These are phyloP conservation scores for Pseudozyma sp. DNA, from an alignment of 1,284 basidiomycete species.

Conservation along the genomic window DNA sequence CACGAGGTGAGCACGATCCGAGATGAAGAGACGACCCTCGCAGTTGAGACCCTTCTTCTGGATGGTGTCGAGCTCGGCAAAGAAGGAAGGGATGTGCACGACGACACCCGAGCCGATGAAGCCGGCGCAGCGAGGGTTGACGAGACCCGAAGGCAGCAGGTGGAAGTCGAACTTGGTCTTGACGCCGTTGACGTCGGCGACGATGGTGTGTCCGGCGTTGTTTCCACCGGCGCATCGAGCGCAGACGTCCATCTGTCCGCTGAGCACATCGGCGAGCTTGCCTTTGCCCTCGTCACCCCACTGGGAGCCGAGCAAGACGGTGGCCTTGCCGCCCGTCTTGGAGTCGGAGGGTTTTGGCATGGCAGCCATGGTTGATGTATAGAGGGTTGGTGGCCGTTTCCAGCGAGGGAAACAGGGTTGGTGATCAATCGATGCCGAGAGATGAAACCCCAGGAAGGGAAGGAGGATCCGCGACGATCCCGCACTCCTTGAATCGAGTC, in stretches of 20 bases:
- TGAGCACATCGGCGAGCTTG: slow-evolving; percentile 67
- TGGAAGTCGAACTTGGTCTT: slow-evolving; percentile 94
- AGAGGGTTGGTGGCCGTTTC: slow-evolving; percentile 16
- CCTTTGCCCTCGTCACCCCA: slow-evolving; percentile 69
- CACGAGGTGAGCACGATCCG: slow-evolving; percentile 94
- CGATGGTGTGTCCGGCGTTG: slow-evolving; percentile 98
- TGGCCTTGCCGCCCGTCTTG: slow-evolving; percentile 61
- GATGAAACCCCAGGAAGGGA: slow-evolving; percentile 42
- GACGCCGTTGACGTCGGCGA: slow-evolving; percentile 80
- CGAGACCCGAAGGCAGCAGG: slow-evolving; percentile 89
- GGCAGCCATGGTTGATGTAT: slow-evolving; percentile 52
- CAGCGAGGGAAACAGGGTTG: slow-evolving; percentile 39
- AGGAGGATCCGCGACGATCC: slow-evolving; percentile 15
- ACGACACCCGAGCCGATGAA: slow-evolving; percentile 95
- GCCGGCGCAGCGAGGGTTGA: slow-evolving; percentile 87
- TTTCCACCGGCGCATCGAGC: slow-evolving; percentile 97
- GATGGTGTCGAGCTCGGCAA: slow-evolving; percentile 88
- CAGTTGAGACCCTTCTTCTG: slow-evolving; percentile 84
- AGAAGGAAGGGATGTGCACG: slow-evolving; percentile 94
- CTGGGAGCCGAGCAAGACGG: slow-evolving; percentile 66
- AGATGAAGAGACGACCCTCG: slow-evolving; percentile 86
- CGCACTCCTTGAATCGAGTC: slow-evolving; percentile 5
- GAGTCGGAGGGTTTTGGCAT: slow-evolving; percentile 65
- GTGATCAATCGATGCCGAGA: slow-evolving; percentile 61
- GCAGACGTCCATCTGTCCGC: slow-evolving; percentile 86